These are phyloP conservation scores for Sporothrix mexicana DNA, from an alignment of 2,329 filamentous ascomycete species.

Conservation along the genomic window DNA sequence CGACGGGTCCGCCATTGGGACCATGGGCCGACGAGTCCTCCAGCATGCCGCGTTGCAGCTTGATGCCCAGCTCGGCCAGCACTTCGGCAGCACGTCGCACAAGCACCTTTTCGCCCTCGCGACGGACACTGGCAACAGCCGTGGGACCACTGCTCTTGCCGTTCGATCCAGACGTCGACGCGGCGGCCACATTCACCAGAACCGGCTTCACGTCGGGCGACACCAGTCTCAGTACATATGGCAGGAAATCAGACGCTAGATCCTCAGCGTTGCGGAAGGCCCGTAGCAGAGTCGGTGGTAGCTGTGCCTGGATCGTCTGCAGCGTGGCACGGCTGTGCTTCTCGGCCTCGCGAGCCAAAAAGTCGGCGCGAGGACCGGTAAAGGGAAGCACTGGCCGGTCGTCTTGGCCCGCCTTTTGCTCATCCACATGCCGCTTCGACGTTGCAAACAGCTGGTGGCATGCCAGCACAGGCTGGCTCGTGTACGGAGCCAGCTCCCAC, in stretches of 20 bases:
- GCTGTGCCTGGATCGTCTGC: slow-evolving; percentile 71
- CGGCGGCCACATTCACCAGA: slow-evolving; percentile 70
- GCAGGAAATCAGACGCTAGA: slow-evolving; percentile 80
- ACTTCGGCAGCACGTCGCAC: slow-evolving; percentile 80
- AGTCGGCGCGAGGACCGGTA: slow-evolving; percentile 81
- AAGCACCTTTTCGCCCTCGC: slow-evolving; percentile 81
- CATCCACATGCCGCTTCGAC: slow-evolving; percentile 58
- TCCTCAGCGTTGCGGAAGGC: slow-evolving; percentile 80
- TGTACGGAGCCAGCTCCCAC: slow-evolving; percentile 88
- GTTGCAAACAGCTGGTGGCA: slow-evolving; percentile 92
- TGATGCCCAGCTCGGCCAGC: slow-evolving; percentile 81
- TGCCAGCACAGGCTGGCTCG: slow-evolving; percentile 83
- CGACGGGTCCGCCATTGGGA: slow-evolving; percentile 50
- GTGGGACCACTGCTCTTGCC: slow-evolving; percentile 58
- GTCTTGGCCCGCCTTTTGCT: slow-evolving; percentile 50
- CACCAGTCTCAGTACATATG: slow-evolving; percentile 82
- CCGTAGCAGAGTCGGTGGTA: slow-evolving; percentile 74
- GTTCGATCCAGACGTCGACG: slow-evolving; percentile 40
- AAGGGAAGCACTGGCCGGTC: slow-evolving; percentile 68
- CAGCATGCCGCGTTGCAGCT: slow-evolving; percentile 79
- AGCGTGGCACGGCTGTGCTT: slow-evolving; percentile 80
- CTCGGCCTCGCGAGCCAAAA: slow-evolving; percentile 76
- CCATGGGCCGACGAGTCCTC: slow-evolving; percentile 53
- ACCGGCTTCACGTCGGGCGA: slow-evolving; percentile 92
- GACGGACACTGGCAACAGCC: slow-evolving; percentile 76